Conservation (phyloP, 495 filamentous ascomycete genomes). For the Aspergillus wentii region DNA sequence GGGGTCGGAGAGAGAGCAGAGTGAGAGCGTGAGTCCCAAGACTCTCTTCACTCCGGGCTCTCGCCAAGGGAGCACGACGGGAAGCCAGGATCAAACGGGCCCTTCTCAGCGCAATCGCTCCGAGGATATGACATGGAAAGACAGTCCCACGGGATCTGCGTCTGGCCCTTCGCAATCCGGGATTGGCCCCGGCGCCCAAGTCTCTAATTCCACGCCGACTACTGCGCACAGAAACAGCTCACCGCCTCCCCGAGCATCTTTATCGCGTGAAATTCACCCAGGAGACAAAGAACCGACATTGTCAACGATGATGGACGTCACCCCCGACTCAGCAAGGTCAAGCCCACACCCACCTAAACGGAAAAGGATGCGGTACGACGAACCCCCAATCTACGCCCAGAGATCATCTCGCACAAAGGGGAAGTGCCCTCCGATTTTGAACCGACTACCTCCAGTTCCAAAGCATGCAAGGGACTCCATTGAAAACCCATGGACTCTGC, state of each 20-base stretch:
- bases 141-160: slow-evolving; percentile 20
- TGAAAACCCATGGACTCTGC: slow-evolving; percentile 20
- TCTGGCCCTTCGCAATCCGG: slow-evolving; percentile 4
- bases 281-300: slow-evolving; percentile 3
- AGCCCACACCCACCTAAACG: slow-evolving; percentile 26
- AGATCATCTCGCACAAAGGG: slow-evolving; percentile 31
- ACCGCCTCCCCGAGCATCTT: slow-evolving; percentile 14
- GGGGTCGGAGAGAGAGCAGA: slow-evolving; percentile 31
- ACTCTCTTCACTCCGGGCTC: slow-evolving; percentile 23
- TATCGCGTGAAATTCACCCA: slow-evolving; percentile 9
- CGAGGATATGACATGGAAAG: slow-evolving; percentile 25
- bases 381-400: slow-evolving; percentile 44
- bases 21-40: slow-evolving; percentile 42
- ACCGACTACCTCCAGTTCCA: slow-evolving; percentile 28
- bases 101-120: slow-evolving; percentile 11
- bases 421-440: slow-evolving; percentile 32
- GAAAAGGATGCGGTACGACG: slow-evolving; percentile 37
- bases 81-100: slow-evolving; percentile 11
- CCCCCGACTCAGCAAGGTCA: slow-evolving; percentile 12
- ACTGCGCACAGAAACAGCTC: slow-evolving; percentile 28
- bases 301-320: slow-evolving; percentile 21
- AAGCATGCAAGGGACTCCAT: slow-evolving; percentile 24
- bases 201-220: slow-evolving; percentile 13
- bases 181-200: slow-evolving; percentile 9
- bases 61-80: slow-evolving; percentile 24